phyloP scores from a whole-genome alignment of 129 eudicot species.

The Lonicera japonica region DNA sequence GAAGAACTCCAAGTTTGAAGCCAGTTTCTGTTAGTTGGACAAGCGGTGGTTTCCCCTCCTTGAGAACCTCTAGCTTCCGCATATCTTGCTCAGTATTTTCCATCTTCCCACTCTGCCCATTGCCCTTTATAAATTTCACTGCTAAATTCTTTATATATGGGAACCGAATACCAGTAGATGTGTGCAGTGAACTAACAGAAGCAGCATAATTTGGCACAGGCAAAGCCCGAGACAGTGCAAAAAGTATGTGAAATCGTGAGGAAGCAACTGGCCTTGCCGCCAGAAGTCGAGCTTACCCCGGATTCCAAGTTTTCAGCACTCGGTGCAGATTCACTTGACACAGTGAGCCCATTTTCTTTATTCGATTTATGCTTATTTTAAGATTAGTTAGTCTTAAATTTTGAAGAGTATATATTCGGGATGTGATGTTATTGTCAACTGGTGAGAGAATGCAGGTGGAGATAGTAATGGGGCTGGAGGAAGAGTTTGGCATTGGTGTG shows the following conservation, averaged over 20 bases:
- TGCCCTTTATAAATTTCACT: too few species aligned
- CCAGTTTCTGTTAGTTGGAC: constrained; percentile 19
- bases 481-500: constrained; percentile 52
- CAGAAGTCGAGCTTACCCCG: constrained; percentile 44
- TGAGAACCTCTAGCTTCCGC: constrained; percentile 34
- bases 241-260: constrained; percentile 60
- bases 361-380: neutral
- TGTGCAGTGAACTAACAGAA: neutral
- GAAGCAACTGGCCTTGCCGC: constrained; percentile 54
- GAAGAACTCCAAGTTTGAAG: constrained; percentile 18
- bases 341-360: constrained; percentile 32
- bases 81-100: constrained; percentile 34
- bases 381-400: too few species aligned
- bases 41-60: constrained; percentile 29
- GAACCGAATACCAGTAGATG: too few species aligned
- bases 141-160: too few species aligned
- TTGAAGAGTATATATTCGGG: neutral
- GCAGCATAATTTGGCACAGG: constrained; percentile 21
- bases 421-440: too few species aligned
- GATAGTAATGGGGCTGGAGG: constrained; percentile 71
- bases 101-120: constrained; percentile 1
- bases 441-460: constrained; percentile 43
- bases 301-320: constrained; percentile 55
- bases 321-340: constrained; percentile 88
- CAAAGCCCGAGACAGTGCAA: constrained; percentile 53